Evolutionary conservation across 306 rosid species (phyloP), one percentile per base, ranked within the genome.

Genomic region (Sindora glabra): DNA sequence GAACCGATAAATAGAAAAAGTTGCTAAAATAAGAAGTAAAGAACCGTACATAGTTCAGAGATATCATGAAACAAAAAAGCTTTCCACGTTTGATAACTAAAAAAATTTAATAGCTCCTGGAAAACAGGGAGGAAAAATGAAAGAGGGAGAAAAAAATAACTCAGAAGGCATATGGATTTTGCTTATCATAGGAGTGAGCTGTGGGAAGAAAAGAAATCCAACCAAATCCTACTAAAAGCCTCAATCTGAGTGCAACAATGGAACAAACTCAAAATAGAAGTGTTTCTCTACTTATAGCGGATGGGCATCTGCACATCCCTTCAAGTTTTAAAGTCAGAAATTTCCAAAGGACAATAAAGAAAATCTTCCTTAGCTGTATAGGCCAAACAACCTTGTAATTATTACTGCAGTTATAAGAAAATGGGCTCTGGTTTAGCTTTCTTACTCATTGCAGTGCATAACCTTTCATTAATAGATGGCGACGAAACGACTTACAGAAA

Each of bases 401-500:
- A 23, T 23, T 37, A 51, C 45, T 19, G 41, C 4, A 8, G 26
- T 46, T 21, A 17, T 34, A 29, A 16, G 52, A 33, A 14, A 48
- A 22, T n/a, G 15, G 16, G 34, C 14, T 58, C 62, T 58, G 51
- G 64, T 23, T 48, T 50, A 19, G 42, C 23, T 54, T 25, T 47
- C 38, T 14, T 62, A 45, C 24, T 37, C 33, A 30, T 27, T 50
- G 23, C 29, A 24, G 29, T 52, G 57, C 42, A 17, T 27, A 10
- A 48, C 53, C 54, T 27, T 36, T 59, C 27, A 51, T 16, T 7
- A 49, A n/a, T 7, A 25, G 21, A 26, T 46, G 51, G 29, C 27
- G 29, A 38, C 26, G 63, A 45, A 73, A 21, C 30, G 40, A 57
- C 96, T 68, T 89, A 92, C 99, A 84, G 61, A 92, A 92, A 55